Evolutionary conservation across 129 eudicot genomes (phyloP), one percentile per base, ranked within the genome.

Genomic region (Flaveria trinervia): DNA sequence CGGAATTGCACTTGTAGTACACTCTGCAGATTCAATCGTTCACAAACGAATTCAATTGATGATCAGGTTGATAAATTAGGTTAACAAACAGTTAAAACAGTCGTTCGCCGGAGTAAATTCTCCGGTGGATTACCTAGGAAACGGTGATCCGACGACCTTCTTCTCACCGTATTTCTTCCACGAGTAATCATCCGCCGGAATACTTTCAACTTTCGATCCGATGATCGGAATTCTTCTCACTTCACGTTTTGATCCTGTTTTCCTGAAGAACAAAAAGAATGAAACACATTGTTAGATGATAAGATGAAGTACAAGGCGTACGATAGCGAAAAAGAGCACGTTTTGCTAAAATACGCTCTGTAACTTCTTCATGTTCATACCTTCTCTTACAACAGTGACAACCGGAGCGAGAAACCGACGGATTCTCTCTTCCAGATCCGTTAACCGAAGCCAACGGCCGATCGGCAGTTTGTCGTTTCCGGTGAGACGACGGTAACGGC

Each of bases 141-240:
- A 88, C 2, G 79, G 90, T 1, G 94, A 83, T 62, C 94, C 94
- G 33, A 85, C 82, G 84, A 88, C 82, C 25, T 89, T 84, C 84
- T 92, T 89, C 69, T 92, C 92, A 43, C 96, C 98, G 73, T 90
- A 90, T 57, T 92, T 92, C 77, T 88, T 88, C 98, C 98, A 92
- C 4, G 98, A 88, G 76, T 77, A 92, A 80, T 88, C 86, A 48
- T 92, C 98, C 7, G 89, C 79, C 0, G 98, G 98, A 9, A 92
- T 92, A 74, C 90, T 88, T 0, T 92, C 92, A 1, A 84, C 82
- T 66, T 90, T 88, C 9, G 92, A 81, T 84, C 98, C 87, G 0
- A 30, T 75, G n/a, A 89, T 86, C 2, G 96, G 90, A 14, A 90
- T 83, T 48, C 84, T 85, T 81, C 54, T 70, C 22, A 36, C 62